Percentiles rank a stretch among this genome's conserved stretches.
These are phyloP conservation scores for Lycium barbarum DNA, from an alignment of 257 asterid species.

Conservation along the genomic window DNA sequence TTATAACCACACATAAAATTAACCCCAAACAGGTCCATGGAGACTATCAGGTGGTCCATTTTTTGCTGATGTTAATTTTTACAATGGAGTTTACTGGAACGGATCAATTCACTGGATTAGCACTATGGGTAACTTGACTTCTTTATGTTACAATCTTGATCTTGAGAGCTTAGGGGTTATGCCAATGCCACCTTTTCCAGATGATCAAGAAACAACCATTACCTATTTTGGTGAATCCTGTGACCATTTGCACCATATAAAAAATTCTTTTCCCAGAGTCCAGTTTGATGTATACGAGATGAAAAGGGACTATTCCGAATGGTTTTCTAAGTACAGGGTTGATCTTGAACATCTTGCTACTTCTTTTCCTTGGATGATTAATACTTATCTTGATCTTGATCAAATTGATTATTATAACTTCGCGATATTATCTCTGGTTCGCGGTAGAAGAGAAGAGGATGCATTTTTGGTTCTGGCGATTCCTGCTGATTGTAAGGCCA, in stretches of 20 bases:
- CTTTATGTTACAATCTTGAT: conserved; percentile 40
- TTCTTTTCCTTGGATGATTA: conserved; percentile 31
- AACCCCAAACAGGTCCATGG: background rate
- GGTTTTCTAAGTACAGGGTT: conserved; percentile 48
- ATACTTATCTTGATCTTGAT: background rate
- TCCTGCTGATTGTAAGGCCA: conserved; percentile 35
- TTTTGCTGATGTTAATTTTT: conserved; percentile 18
- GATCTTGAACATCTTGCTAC: conserved; percentile 32
- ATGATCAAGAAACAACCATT: background rate
- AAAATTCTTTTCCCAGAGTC: background rate
- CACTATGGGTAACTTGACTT: background rate
- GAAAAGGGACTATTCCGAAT: conserved; percentile 41
- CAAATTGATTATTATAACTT: background rate
- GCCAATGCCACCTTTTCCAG: conserved; percentile 30
- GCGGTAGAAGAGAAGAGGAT: conserved; percentile 38
- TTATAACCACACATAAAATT: background rate
- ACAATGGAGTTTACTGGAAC: conserved; percentile 39
- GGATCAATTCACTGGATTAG: conserved; percentile 44
- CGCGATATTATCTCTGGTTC: conserved; percentile 33
- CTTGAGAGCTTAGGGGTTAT: conserved; percentile 27
- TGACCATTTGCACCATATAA: conserved; percentile 39
- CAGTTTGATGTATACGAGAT: conserved; percentile 39
- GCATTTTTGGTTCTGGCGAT: conserved; percentile 43
- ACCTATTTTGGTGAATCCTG: conserved; percentile 39
- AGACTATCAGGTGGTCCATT: background rate